Conservation (phyloP, 768 basidiomycete species). For the Boletus sp. region DNA sequence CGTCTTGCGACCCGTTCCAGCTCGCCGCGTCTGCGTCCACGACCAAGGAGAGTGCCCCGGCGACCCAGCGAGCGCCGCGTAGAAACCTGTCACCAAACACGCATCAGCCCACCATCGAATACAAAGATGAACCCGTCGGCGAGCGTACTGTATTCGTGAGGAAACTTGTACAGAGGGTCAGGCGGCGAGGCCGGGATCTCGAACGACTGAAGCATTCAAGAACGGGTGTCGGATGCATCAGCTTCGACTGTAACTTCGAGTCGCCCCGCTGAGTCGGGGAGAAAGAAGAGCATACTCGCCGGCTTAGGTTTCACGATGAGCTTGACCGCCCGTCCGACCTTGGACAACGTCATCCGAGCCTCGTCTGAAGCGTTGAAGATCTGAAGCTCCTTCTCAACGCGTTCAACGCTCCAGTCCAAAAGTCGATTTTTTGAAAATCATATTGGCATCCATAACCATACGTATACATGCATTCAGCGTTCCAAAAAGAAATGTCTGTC, state of each 20-base stretch:
- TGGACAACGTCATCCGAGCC: constrained; percentile 8
- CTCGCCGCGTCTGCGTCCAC: not conserved
- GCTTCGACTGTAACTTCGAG: too few relatives aligned
- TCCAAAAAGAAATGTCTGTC: constrained; percentile 47
- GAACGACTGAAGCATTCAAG: constrained; percentile 18
- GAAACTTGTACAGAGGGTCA: constrained; percentile 27
- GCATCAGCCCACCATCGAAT: not conserved
- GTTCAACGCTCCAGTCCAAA: too few relatives aligned
- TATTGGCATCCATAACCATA: too few relatives aligned
- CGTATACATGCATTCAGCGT: constrained; percentile 2
- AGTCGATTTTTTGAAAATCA: too few relatives aligned
- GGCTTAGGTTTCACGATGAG: constrained; percentile 32
- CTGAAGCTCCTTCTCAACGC: too few relatives aligned
- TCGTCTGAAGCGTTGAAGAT: not conserved
- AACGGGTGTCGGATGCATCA: too few relatives aligned
- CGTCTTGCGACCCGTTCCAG: not conserved
- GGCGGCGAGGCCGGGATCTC: constrained; percentile 25
- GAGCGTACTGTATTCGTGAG: constrained; percentile 22
- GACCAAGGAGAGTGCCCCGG: constrained; percentile 19
- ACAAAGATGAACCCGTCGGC: too few relatives aligned
- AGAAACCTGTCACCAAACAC: constrained; percentile 16
- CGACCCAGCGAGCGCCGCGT: constrained; percentile 19
- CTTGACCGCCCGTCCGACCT: constrained; percentile 15
- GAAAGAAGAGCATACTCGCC: constrained; percentile 13
- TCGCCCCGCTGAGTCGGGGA: too few relatives aligned